Evolutionary conservation across 2,329 filamentous ascomycete species (phyloP), one percentile per base, ranked within the genome.

Genomic region (Diaporthe batatas): DNA sequence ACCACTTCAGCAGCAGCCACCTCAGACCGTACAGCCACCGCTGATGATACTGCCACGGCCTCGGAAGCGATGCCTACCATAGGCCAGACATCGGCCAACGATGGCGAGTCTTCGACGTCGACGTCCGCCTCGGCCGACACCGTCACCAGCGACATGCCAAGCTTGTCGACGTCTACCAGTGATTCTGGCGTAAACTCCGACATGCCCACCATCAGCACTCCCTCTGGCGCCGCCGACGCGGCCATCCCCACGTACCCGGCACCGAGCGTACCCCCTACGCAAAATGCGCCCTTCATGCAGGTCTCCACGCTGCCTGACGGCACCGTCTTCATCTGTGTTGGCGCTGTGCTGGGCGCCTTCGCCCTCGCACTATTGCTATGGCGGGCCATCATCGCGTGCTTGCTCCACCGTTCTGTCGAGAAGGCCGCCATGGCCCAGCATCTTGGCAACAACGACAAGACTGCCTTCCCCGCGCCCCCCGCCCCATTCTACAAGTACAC

Each of bases 291-390:
- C 21, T 99, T 94, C 81, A 98, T 98, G 94, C 92, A 95, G 79
- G 91, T 92, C 78, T 97, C 95, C 0, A 91, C 84, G 69, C 87
- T 95, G 14, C 96, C 96, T 2, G 93, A 98, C 79, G 96, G 96
- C 70, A 98, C 96, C 5, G 93, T 99, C 73, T 99, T 99, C 84
- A 99, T 99, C 78, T 93, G 91, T 29, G 96, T 98, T 1, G 96
- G 96, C 58, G 93, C 95, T 34, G 92, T 94, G 36, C 89, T 99
- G 8, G 96, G 94, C 21, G 92, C 95, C 76, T 90, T 98, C 75
- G 94, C 91, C 14, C 85, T 94, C 11, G 91, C 91, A n/a, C 90
- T 98, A 57, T 87, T 99, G 16, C 87, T 93, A 72, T 99, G 96
- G 96, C 94, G 96, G 74, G 92, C 88, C 67, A 89, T 98, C 71